Evolutionary conservation across 176 grass and related monocot genomes (phyloP).

Genomic region (Triticum timopheevii): DNA sequence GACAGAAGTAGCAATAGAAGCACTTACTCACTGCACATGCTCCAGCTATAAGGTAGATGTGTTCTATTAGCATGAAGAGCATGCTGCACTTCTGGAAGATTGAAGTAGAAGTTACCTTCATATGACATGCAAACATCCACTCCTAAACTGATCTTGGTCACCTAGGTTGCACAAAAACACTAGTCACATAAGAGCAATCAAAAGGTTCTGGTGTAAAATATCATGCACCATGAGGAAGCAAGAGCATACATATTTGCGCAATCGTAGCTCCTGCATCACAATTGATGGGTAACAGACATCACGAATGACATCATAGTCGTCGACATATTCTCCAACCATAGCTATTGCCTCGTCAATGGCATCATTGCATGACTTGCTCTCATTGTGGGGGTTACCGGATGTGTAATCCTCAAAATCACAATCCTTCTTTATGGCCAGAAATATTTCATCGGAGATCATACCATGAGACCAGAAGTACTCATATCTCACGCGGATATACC

Average conservation of each 20-base stretch:
- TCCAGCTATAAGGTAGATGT: conserved; percentile 73
- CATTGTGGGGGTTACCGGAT: conserved; percentile 60
- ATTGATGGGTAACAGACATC: conserved; percentile 95
- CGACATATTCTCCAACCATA: conserved; percentile 80
- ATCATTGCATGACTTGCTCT: conserved; percentile 72
- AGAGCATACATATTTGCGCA: conserved; percentile 87
- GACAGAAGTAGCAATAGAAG: background rate
- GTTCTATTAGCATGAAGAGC: conserved; percentile 95
- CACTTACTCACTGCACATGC: conserved; percentile 95
- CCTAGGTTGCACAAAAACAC: conserved; percentile 30
- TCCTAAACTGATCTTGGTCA: conserved; percentile 76
- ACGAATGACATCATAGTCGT: conserved; percentile 81
- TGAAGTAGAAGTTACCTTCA: conserved; percentile 88
- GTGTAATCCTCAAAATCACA: conserved; percentile 96
- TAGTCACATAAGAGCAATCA: background rate
- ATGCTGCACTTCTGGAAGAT: conserved; percentile 85
- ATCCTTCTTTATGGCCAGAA: conserved; percentile 62
- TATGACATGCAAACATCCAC: conserved; percentile 93
- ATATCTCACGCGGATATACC: conserved; percentile 74
- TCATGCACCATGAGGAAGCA: background rate
- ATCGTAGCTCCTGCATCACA: conserved; percentile 78
- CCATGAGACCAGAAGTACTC: conserved; percentile 99
- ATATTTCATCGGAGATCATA: conserved; percentile 95
- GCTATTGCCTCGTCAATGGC: conserved; percentile 61
- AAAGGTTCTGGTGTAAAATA: background rate